Evolutionary conservation across 495 filamentous ascomycete genomes (phyloP).

Genomic region (Penicillium longicatenatum): DNA sequence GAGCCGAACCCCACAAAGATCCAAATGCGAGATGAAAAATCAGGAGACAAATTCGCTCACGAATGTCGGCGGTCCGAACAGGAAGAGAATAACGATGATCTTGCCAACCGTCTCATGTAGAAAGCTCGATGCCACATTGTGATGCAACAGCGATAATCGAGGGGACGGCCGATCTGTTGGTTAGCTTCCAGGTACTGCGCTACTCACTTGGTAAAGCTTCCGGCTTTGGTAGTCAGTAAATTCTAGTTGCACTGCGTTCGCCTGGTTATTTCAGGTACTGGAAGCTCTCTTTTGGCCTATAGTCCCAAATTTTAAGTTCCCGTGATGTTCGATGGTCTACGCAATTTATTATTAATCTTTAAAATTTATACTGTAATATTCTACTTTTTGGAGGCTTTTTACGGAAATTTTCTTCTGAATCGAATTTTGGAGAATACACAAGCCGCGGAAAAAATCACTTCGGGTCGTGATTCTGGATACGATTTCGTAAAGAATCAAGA

Average conservation of each 20-base stretch:
- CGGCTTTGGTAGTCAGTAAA: neutral
- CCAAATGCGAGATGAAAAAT: neutral
- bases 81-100: neutral
- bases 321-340: too few species aligned
- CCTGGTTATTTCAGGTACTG: too few species aligned
- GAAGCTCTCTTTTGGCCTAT: too few species aligned
- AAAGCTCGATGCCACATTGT: neutral
- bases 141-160: neutral
- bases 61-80: neutral
- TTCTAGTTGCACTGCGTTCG: neutral
- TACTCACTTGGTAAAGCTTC: neutral
- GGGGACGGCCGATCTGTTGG: neutral
- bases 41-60: neutral
- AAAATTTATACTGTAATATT: too few species aligned
- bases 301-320: too few species aligned
- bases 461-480: too few species aligned
- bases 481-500: too few species aligned
- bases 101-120: conserved; percentile 10
- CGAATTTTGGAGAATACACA: too few species aligned
- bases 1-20: neutral
- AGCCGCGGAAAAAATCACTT: too few species aligned
- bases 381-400: too few species aligned
- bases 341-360: too few species aligned
- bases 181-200: neutral
- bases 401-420: too few species aligned